Base-by-base conservation (phyloP, 1,284 basidiomycete genomes). In the Ustilago bromivora region DNA sequence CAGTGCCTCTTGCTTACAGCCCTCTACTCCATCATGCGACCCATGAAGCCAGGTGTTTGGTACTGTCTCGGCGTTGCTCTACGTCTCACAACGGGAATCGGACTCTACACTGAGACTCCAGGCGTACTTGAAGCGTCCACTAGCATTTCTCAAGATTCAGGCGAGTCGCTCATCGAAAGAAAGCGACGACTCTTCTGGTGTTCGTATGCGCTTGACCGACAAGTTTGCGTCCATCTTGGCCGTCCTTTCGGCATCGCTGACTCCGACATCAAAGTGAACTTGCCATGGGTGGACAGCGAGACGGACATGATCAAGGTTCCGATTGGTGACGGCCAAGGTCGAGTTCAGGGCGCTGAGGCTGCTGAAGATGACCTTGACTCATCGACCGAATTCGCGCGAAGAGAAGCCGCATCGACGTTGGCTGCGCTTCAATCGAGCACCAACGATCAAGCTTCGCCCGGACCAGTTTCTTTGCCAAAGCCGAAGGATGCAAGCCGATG, bases 141-240 rank as follows among this genome's bases (percentile, higher is more conserved):
- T 3, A 38, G 49, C 28, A 32, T 41, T 10, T 40, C 66, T 32
- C 58, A 65, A 17, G 69, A 69, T 34, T 66, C 58, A n/a, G 41
- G 58, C 53, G 76, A 78, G 60, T 71, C 67, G 3, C 56, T 75
- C 5, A 36, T 66, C 19, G 68, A 78, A 40, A 74, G 43, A 65
- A 78, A 71, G 55, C 67, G 76, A 7, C 55, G 76, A 19, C 66
- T 78, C 4, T 78, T 78, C 59, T 78, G 76, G 76, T 78, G 76
- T 68, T 71, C 76, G 1, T 78, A 78, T 28, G 68, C 71, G 10
- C 71, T 78, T 7, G 76, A 78, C 38, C 71, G 76, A 17, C 71
- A 74, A 43, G 76, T 78, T 34, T 74, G 76, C 57, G 76, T 78
- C 6, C 76, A 78, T 43, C 76, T 78, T 6, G 71, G 76, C 0